phyloP scores from a whole-genome alignment of 2,329 filamentous ascomycete genomes.

The Chrysosporium keratinophilum region DNA sequence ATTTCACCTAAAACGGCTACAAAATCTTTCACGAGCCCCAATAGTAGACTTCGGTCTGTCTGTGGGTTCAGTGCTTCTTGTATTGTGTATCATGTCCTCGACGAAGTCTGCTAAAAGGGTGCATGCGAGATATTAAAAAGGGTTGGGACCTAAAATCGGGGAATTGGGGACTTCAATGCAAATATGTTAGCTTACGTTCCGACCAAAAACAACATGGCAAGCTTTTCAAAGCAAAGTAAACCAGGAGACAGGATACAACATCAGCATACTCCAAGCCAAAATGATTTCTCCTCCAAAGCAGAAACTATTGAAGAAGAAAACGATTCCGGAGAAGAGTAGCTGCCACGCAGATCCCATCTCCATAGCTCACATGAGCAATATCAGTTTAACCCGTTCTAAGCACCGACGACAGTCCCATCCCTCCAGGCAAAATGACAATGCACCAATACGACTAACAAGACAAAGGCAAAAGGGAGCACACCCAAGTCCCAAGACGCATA shows the following conservation, averaged over 20 bases:
- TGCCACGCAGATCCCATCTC: not conserved
- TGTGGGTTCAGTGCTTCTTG: no score
- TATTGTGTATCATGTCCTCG: no score
- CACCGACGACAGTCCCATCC: slow-evolving; percentile 33
- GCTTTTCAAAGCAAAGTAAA: not conserved
- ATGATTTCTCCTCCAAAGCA: not conserved
- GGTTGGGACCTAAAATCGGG: not conserved
- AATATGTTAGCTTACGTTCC: not conserved
- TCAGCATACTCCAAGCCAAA: not conserved
- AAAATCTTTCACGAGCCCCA: no score
- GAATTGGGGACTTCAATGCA: not conserved
- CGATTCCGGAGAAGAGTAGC: not conserved
- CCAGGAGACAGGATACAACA: not conserved
- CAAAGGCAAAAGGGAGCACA: slow-evolving; percentile 11
- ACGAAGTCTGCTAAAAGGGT: no score
- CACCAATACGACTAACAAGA: slow-evolving; percentile 14
- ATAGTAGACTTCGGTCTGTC: no score
- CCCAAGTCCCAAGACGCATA: slow-evolving; percentile 12
- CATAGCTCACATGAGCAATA: slow-evolving; percentile 12
- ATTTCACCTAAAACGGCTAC: no score
- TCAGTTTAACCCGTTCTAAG: slow-evolving; percentile 41
- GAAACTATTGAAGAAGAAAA: not conserved
- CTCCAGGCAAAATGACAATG: slow-evolving; percentile 6
- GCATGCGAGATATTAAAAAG: not conserved
- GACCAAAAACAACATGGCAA: not conserved